Evolutionary conservation across 371 early-diverging fungal genomes (phyloP), one percentile per base, ranked within the genome.

Genomic region (Circinella minor): DNA sequence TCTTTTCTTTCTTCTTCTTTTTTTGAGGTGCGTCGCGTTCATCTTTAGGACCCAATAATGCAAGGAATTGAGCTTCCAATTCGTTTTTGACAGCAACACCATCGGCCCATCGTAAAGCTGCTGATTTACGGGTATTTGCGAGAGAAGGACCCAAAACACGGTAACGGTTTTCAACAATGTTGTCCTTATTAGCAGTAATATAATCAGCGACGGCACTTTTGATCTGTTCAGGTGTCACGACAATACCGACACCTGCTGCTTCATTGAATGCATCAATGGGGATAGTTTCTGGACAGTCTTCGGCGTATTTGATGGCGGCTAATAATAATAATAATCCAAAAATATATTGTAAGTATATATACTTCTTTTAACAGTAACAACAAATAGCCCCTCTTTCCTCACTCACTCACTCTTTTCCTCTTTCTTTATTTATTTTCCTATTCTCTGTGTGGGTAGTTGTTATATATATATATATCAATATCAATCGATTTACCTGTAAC

Each of bases 31-130:
- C 88, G 80, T 98, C 98, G 60, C 98, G 91, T 79, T 96, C 98
- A 77, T 98, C 98, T 80, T 96, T 96, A 69, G 97, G 97, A 18
- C 99, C 99, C 51, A 98, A 81, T 10, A 92, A 71, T n/a, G 89
- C 91, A 38, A 92, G 79, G 51, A 94, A 85, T 84, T 94, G 92
- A 20, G 86, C 88, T 63, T 98, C 99, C 7, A 98, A 80, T 76
- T 90, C 92, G 65, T 87, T 86, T 85, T 98, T 98, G 49, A 98
- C 90, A 39, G 84, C 81, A 68, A 87, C 89, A 65, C 95, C 88
- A 70, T 94, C 92, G 34, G 98, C 99, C 99, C 99, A 98, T 69
- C 89, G 88, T 63, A 98, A 83, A 51, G 81, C 85, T 13, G 89
- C 82, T 11, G 86, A 71, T 71, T 90, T 88, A 71, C 91, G 91